Evolutionary conservation across 192 early-diverging fungal species (phyloP).

Genomic region (Phycomyces nitens): DNA sequence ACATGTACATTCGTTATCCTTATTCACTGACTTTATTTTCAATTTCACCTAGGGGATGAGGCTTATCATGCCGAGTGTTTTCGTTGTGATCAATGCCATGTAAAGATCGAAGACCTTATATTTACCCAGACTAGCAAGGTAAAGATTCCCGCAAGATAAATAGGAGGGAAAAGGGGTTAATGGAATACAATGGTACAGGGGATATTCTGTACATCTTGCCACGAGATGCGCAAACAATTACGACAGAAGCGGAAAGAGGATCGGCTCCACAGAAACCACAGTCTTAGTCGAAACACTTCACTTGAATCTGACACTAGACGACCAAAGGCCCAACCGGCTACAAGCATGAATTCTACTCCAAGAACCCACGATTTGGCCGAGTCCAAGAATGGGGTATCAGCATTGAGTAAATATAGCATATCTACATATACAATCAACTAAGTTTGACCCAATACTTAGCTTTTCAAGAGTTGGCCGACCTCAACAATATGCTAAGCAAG

Average conservation of each 20-base stretch:
- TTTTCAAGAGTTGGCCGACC: conserved; percentile 4
- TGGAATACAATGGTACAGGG: conserved; percentile 38
- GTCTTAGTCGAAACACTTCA: neutral
- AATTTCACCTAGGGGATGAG: conserved; percentile 51
- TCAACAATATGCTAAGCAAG: conserved; percentile 23
- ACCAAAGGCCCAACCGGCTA: neutral
- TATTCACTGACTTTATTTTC: neutral
- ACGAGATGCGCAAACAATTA: conserved; percentile 61
- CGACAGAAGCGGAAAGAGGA: conserved; percentile 56
- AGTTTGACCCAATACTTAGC: neutral
- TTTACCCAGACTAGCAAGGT: conserved; percentile 80
- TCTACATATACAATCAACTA: too few species aligned
- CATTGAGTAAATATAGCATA: too few species aligned
- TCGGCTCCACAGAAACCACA: conserved; percentile 4
- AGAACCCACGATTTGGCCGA: too few species aligned
- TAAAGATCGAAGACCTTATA: conserved; percentile 72
- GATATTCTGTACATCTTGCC: conserved; percentile 73
- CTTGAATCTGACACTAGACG: neutral
- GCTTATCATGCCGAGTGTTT: conserved; percentile 83
- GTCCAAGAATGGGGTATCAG: too few species aligned
- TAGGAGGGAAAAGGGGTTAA: neutral
- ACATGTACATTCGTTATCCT: neutral
- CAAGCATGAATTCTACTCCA: neutral
- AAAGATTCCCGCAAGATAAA: neutral
- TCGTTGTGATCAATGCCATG: conserved; percentile 69